These are phyloP conservation scores for Flaveria trinervia DNA, from an alignment of 129 eudicot genomes.

Conservation along the genomic window DNA sequence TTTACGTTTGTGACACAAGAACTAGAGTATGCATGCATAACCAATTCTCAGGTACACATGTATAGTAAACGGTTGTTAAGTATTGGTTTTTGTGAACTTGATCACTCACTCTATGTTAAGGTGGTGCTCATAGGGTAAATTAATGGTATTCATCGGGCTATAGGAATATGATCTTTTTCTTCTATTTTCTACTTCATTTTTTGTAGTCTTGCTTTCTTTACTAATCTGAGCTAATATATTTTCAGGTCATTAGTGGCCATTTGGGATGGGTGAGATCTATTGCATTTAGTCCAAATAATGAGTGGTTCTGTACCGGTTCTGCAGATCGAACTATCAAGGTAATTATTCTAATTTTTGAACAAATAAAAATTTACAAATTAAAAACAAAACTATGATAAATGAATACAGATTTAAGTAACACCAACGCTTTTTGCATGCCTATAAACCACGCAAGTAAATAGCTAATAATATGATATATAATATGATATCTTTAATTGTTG, in stretches of 20 bases:
- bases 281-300: slow-evolving; percentile 89
- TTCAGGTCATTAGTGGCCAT: slow-evolving; percentile 94
- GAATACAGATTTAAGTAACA: neutral
- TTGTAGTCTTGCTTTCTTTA: neutral
- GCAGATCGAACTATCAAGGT: slow-evolving; percentile 99
- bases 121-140: slow-evolving; percentile 1
- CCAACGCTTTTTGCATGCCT: neutral
- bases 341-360: neutral
- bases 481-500: neutral
- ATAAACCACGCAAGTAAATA: slow-evolving; percentile 1
- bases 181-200: neutral
- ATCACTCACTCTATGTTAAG: neutral
- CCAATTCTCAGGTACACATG: slow-evolving; percentile 5
- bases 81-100: neutral
- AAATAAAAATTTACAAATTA: neutral
- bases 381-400: neutral
- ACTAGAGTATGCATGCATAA: neutral
- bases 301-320: slow-evolving; percentile 98
- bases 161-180: neutral
- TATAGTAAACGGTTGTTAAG: neutral
- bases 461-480: neutral
- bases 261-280: slow-evolving; percentile 99
- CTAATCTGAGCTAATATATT: slow-evolving; percentile 8
- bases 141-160: slow-evolving; percentile 3
- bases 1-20: neutral